A percentile compares a stretch with the other conserved stretches of the same genome.
Evolutionary conservation across 495 filamentous ascomycete species (phyloP).

Genomic region (Aspergillus coremiiformis): DNA sequence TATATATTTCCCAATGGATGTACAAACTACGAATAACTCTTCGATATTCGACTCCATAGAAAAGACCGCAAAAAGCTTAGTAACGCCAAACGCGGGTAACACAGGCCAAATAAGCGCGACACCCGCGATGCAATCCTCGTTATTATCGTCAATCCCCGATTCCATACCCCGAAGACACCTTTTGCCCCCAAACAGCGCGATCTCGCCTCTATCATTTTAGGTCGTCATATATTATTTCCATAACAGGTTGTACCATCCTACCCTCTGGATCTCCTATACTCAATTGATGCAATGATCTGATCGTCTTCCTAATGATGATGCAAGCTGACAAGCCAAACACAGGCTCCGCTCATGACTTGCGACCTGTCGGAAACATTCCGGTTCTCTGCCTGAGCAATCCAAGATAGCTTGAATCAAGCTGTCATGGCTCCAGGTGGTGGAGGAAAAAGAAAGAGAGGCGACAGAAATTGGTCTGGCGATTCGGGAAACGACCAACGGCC

Average conservation of each 20-base stretch:
- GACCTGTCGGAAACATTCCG: constrained; percentile 27
- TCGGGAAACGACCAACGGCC: constrained; percentile 48
- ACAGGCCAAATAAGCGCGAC: constrained; percentile 9
- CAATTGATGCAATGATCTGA: not conserved
- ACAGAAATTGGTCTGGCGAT: constrained; percentile 46
- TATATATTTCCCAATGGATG: too few relatives aligned
- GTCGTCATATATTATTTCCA: constrained; percentile 13
- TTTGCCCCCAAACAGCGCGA: not conserved
- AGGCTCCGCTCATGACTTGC: constrained; percentile 34
- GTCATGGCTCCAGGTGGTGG: constrained; percentile 47
- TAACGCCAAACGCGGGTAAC: not conserved
- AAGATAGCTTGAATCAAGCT: constrained; percentile 16
- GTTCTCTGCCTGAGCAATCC: constrained; percentile 23
- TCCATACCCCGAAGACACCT: not conserved
- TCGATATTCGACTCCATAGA: too few relatives aligned
- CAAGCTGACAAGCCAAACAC: constrained; percentile 13
- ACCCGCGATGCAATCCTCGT: not conserved
- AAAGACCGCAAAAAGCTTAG: constrained; percentile 2
- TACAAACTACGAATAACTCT: too few relatives aligned
- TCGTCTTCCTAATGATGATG: not conserved
- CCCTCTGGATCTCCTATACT: not conserved
- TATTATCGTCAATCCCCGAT: constrained; percentile 1
- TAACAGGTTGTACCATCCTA: constrained; percentile 10
- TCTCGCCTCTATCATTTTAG: not conserved
- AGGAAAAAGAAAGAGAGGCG: constrained; percentile 53